A percentile compares a stretch with the other conserved stretches of the same genome.
Evolutionary conservation across 768 basidiomycete species (phyloP).

Genomic region (Boletus pseudopeckii): DNA sequence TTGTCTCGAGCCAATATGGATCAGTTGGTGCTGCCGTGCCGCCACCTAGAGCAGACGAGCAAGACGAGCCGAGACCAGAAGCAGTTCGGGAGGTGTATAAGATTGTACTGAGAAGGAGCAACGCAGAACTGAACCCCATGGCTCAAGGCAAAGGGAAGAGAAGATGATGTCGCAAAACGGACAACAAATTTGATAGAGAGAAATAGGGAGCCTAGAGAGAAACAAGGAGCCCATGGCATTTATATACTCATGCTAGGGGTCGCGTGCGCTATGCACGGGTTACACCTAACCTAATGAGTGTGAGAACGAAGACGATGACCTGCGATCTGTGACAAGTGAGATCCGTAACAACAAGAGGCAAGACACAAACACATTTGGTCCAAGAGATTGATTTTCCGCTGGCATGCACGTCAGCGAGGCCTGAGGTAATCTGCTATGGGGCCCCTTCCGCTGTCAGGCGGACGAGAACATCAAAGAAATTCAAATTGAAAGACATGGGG

Average conservation of each 20-base stretch:
- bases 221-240: background rate
- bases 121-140: slow-evolving; percentile 8
- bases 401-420: slow-evolving; percentile 1
- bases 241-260: slow-evolving; percentile 13
- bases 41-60: slow-evolving; percentile 41
- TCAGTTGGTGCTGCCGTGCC: slow-evolving; percentile 42
- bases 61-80: slow-evolving; percentile 45
- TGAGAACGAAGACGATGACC: slow-evolving; percentile 1
- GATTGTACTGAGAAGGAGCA: slow-evolving; percentile 11
- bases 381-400: background rate
- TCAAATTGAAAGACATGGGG: slow-evolving; percentile 9
- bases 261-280: background rate
- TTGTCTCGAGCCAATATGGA: slow-evolving; percentile 68
- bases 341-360: background rate
- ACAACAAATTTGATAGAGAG: background rate
- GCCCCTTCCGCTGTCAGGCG: background rate
- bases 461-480: background rate
- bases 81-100: background rate
- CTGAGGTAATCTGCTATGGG: background rate
- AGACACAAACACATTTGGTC: background rate
- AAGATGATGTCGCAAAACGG: background rate
- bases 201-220: background rate
- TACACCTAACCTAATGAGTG: background rate
- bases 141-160: background rate
- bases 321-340: background rate